phyloP scores from a whole-genome alignment of 306 rosid species.

The Rubus parviflorus region DNA sequence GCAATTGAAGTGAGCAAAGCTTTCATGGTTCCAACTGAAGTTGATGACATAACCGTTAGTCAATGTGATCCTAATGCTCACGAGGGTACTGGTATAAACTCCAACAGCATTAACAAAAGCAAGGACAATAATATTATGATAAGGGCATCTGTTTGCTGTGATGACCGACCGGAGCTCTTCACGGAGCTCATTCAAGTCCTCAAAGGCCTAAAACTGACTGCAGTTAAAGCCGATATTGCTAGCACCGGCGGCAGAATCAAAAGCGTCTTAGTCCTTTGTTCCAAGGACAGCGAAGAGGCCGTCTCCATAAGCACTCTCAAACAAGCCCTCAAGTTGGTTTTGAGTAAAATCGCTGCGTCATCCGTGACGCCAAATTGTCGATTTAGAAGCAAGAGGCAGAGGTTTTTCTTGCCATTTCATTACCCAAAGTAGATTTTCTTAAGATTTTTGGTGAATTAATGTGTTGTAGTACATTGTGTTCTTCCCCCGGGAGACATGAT shows the following conservation, averaged over 20 bases:
- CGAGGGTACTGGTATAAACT: conserved; percentile 23
- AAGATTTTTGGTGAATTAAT: background rate
- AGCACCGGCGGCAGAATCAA: conserved; percentile 86
- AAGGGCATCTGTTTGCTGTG: conserved; percentile 86
- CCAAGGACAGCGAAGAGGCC: conserved; percentile 50
- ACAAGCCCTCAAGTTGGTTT: conserved; percentile 69
- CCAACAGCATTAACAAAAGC: conserved; percentile 16
- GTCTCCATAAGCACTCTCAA: conserved; percentile 64
- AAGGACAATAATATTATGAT: conserved; percentile 41
- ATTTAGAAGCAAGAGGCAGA: conserved; percentile 89
- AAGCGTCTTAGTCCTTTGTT: conserved; percentile 70
- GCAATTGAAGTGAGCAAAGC: conserved; percentile 65
- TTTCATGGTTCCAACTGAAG: conserved; percentile 69
- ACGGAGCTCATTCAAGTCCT: conserved; percentile 81
- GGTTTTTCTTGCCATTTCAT: conserved; percentile 85
- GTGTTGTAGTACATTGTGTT: background rate
- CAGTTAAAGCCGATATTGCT: conserved; percentile 79
- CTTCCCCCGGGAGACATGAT: conserved; percentile 16
- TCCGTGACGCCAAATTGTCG: conserved; percentile 53
- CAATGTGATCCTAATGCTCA: conserved; percentile 40
- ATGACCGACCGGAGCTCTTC: conserved; percentile 83
- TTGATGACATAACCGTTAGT: conserved; percentile 64
- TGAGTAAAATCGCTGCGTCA: conserved; percentile 55
- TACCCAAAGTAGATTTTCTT: conserved; percentile 30
- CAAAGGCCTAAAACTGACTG: conserved; percentile 58